Conservation (phyloP, 495 filamentous ascomycete genomes). For the Lepraria neglecta region DNA sequence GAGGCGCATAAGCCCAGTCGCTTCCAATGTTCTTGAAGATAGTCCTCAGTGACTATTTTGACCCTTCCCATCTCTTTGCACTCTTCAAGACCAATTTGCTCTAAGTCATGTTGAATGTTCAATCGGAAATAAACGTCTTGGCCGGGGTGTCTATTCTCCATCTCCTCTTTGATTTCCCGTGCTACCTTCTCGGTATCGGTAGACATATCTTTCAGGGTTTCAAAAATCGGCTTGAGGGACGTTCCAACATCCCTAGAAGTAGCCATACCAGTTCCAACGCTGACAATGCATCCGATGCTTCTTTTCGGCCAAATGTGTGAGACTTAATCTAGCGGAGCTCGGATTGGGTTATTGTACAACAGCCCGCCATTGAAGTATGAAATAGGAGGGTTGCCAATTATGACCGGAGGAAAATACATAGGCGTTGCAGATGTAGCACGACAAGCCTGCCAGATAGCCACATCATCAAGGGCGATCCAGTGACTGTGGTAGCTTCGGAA, state of each 20-base stretch:
- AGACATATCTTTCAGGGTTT: conserved; percentile 30
- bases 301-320: conserved; percentile 2
- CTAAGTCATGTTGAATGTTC: conserved; percentile 41
- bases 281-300: conserved; percentile 8
- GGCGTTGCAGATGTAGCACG: conserved; percentile 45
- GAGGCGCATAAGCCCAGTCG: neutral
- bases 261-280: neutral
- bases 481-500: conserved; percentile 27
- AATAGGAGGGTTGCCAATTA: conserved; percentile 11
- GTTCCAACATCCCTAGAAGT: neutral
- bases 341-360: conserved; percentile 15
- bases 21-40: conserved; percentile 31
- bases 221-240: conserved; percentile 31
- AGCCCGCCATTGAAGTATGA: conserved; percentile 3
- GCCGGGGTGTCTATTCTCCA: conserved; percentile 31
- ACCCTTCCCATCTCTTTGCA: conserved; percentile 36
- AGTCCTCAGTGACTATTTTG: conserved; percentile 36
- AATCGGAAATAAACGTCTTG: conserved; percentile 44
- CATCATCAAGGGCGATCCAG: conserved; percentile 23
- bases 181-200: conserved; percentile 41
- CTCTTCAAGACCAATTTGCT: conserved; percentile 40
- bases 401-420: conserved; percentile 37
- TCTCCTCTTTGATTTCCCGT: conserved; percentile 35
- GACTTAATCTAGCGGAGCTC: neutral
- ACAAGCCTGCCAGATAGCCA: conserved; percentile 38